Base-by-base conservation (phyloP, 352 stramenopile species). In the Phytophthora foliorum region DNA sequence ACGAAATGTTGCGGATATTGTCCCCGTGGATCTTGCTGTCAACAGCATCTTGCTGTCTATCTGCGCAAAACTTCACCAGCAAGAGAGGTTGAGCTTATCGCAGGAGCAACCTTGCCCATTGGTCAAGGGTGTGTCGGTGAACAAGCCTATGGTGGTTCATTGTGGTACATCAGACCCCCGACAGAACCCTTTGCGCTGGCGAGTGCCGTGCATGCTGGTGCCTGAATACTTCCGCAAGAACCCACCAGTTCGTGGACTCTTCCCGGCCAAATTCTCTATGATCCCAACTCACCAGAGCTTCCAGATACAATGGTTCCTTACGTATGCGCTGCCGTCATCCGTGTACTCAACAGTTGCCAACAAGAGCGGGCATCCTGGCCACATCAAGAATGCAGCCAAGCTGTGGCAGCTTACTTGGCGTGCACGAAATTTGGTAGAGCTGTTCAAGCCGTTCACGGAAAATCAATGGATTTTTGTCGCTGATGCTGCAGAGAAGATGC, bases 401-500 rank as follows among this genome's bases (percentile, higher is more conserved):
- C 70, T 96, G 10, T 92, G 84, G 83, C 75, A 83, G 51, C 82
- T 96, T 29, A 93, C 86, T 19, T 93, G 83, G 84, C 82, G 85
- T 10, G 86, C 86, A 11, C 85, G 86, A 1, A 90, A 78, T 10
- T 74, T 96, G 5, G 86, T 94, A 14, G 86, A 92, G 57, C 53
- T 94, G 4, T 97, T 96, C 65, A 93, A 95, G 74, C 87, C 88
- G 1, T 97, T 97, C 29, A 97, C 90, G 3, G 78, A 94, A 59
- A 94, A 91, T 69, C 81, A 97, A 56, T 97, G 88, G 86, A 81
- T 93, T 45, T 97, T 94, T 44, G 61, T 57, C 22, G 79, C 81
- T 3, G 83, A 93, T 36, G 78, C 78, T 36, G 78, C 80, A 19
- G 73, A 90, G 44, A 64, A 67, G 6, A 58, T 56, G 1, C 59